Percentiles rank a stretch among this genome's conserved stretches.
Conservation (phyloP, 139 green algal genomes). For the Diplosphaera chodatii region DNA sequence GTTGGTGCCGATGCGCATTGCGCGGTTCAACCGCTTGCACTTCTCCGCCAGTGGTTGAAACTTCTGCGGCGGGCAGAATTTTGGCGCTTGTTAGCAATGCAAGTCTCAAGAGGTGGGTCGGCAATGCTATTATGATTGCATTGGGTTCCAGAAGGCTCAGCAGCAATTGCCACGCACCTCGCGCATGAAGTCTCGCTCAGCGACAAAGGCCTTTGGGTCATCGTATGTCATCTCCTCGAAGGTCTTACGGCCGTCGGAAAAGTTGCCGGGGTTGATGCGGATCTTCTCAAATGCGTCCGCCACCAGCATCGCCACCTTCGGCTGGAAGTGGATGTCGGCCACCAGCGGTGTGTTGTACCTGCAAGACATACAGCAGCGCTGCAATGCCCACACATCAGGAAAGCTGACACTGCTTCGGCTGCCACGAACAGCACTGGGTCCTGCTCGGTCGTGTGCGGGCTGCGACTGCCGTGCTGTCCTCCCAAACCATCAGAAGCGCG, state of each 20-base stretch:
- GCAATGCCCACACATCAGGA: too few relatives aligned
- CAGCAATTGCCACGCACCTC: constrained; percentile 28
- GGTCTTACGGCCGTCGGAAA: constrained; percentile 88
- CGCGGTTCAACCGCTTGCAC: constrained; percentile 89
- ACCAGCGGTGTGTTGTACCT: constrained; percentile 94
- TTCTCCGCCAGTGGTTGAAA: constrained; percentile 96
- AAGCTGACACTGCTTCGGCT: too few relatives aligned
- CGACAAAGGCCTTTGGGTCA: constrained; percentile 77
- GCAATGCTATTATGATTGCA: too few relatives aligned
- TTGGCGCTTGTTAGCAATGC: too few relatives aligned
- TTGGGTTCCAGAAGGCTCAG: neutral
- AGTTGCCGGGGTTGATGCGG: constrained; percentile 92
- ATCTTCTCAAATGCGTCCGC: constrained; percentile 99
- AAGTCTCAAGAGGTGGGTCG: too few relatives aligned
- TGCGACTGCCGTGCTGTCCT: too few relatives aligned
- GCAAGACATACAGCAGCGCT: neutral
- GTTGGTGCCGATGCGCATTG: constrained; percentile 98
- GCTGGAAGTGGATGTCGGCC: constrained; percentile 99
- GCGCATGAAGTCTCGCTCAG: constrained; percentile 83
- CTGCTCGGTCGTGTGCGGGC: too few relatives aligned
- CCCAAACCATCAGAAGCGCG: too few relatives aligned
- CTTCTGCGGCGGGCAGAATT: constrained; percentile 19
- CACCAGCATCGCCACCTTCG: constrained; percentile 90
- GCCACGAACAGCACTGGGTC: too few relatives aligned
- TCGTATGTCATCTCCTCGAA: constrained; percentile 93